These are phyloP conservation scores for Aureobasidium sp. DNA, from an alignment of 2,329 filamentous ascomycete species.

Conservation along the genomic window DNA sequence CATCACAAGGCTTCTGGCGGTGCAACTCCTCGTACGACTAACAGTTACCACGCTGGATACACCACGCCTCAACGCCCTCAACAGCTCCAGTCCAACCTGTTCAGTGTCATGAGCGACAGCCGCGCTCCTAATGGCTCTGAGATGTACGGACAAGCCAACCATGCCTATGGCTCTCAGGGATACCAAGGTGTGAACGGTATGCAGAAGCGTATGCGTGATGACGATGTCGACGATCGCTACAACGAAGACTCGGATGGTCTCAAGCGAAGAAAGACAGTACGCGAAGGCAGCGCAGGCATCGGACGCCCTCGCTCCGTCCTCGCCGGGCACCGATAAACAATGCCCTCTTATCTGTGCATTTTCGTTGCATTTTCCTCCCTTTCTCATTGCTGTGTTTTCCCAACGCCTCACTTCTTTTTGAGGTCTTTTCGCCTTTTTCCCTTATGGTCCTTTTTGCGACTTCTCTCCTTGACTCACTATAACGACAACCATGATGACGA, in stretches of 20 bases:
- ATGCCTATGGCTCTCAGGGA: slow-evolving; percentile 43
- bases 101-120: slow-evolving; percentile 82
- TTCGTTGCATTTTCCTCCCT: not conserved
- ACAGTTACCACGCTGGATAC: slow-evolving; percentile 64
- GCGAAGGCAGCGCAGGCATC: slow-evolving; percentile 14
- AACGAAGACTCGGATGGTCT: slow-evolving; percentile 54
- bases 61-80: slow-evolving; percentile 66
- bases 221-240: slow-evolving; percentile 54
- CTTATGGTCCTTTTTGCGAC: not conserved
- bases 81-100: slow-evolving; percentile 63
- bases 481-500: slow-evolving; percentile 15
- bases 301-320: slow-evolving; percentile 7
- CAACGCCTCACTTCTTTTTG: not conserved
- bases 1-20: slow-evolving; percentile 74
- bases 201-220: slow-evolving; percentile 11
- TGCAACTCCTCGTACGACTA: slow-evolving; percentile 74
- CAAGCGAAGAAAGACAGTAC: slow-evolving; percentile 47
- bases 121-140: slow-evolving; percentile 59
- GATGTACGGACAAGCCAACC: slow-evolving; percentile 46
- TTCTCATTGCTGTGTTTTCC: slow-evolving; percentile 5
- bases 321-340: slow-evolving; percentile 3
- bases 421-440: not conserved
- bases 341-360: not conserved
- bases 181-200: slow-evolving; percentile 49
- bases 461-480: slow-evolving; percentile 6